These are phyloP conservation scores for Fraxinus albicans DNA, from an alignment of 305 asterid species.

Conservation along the genomic window DNA sequence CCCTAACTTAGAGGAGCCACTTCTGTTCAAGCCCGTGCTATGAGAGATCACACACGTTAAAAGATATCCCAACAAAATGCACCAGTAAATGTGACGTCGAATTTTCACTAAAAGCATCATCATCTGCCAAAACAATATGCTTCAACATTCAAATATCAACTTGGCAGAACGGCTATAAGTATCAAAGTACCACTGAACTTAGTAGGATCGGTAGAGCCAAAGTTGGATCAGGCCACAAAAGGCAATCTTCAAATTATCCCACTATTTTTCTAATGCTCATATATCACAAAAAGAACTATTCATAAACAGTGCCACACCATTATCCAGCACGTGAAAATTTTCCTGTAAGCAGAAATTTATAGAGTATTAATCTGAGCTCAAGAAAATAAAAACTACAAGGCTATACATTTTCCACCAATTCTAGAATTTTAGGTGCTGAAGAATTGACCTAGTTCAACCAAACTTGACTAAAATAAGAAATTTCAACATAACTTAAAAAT, in stretches of 20 bases:
- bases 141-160: slow-evolving; percentile 37
- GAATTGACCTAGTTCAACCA: neutral
- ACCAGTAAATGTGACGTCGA: slow-evolving; percentile 52
- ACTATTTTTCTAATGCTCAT: neutral
- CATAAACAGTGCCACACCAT: neutral
- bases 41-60: slow-evolving; percentile 40
- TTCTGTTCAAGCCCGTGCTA: slow-evolving; percentile 34
- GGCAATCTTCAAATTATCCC: slow-evolving; percentile 12
- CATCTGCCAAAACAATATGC: slow-evolving; percentile 31
- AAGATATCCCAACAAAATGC: slow-evolving; percentile 59
- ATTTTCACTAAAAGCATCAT: slow-evolving; percentile 58
- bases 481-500: neutral
- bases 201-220: slow-evolving; percentile 20
- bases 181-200: slow-evolving; percentile 18
- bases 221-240: slow-evolving; percentile 13
- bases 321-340: slow-evolving; percentile 18
- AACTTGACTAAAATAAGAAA: neutral
- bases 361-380: slow-evolving; percentile 17
- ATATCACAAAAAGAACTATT: slow-evolving; percentile 9
- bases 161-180: slow-evolving; percentile 12
- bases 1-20: slow-evolving; percentile 27
- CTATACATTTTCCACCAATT: slow-evolving; percentile 10
- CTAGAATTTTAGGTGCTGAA: neutral
- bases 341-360: slow-evolving; percentile 32
- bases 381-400: neutral